Evolutionary conservation across 805 yeast genomes (phyloP), one percentile per base, ranked within the genome.

Genomic region (Ogataea allantospora): DNA sequence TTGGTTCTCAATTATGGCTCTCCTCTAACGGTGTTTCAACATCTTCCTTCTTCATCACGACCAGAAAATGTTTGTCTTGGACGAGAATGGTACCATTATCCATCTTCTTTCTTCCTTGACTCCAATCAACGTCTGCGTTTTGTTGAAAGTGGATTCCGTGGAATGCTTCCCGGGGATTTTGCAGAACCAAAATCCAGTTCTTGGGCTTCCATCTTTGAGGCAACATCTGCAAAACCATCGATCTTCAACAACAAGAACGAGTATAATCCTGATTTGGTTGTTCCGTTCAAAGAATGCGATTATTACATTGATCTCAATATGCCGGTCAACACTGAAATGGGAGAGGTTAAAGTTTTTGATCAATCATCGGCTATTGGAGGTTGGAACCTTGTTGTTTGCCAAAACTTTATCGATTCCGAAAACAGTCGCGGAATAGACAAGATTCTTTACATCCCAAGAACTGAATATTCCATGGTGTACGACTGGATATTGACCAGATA

Each of bases 61-160:
- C 55, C 13, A 33, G 65, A 63, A 24, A 82, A 78, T 47, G 82
- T 91, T 0, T 91, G 98, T 61, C 71, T 84, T n/a, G 97, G 96
- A 2, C 73, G 95, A 42, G 97, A 91, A 63, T 89, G 97, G 97
- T 88, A 87, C 54, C 84, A 91, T 55, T 89, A 68, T 61, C 96
- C 98, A 7, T 79, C 85, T 1, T 88, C 96, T 0, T 85, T 88
- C 57, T 87, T 89, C 55, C 64, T 91, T 16, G 80, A 85, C 3
- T 71, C 75, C 4, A 66, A 76, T 40, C 71, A 71, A 51, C 65
- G 96, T 47, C 64, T 88, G 16, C 67, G 68, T 50, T 91, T 87
- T 58, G 77, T 85, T 7, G 66, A 70, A 39, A 80, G 88, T 40
- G 93, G 91, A 1, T 91, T 89, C 61, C 77, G 81, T 57, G 97